Base-by-base conservation (phyloP, 208 protist species). In the Trypanosoma cruzi region DNA sequence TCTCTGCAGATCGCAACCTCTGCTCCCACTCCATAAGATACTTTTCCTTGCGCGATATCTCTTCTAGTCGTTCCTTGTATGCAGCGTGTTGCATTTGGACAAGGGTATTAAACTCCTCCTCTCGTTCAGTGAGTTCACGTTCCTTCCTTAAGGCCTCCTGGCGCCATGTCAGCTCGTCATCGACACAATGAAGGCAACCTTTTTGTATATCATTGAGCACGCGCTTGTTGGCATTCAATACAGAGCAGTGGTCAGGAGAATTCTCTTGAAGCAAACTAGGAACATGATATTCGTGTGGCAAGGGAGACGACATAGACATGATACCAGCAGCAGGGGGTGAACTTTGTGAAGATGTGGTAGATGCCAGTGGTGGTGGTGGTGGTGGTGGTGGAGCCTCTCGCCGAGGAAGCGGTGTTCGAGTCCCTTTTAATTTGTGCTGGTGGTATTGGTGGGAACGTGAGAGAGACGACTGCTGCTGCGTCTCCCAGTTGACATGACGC, bases 21-120 rank as follows among this genome's bases (percentile, higher is more conserved):
- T 62, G 53, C 54, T 77, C 61, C 58, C 55, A 68, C 59, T 73
- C 62, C 53, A 68, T 18, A 2, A 73, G 52, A 20, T 4, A n/a
- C 44, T 62, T 57, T 34, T 73, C 61, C 37, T 60, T 59, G 37
- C 59, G 52, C 16, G 68, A 60, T 34, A 73, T 63, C 22, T 73
- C 68, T 26, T 57, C 49, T 32, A 68, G 32, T 11, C 68, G 48
- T 42, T 68, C 56, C 13, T 50, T 54, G 65, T 64, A 71, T 22
- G 65, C 65, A 16, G 65, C 44, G 40, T 71, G 65, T n/a, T 71
- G 65, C 65, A 71, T 62, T 24, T 44, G 40, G 7, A 71, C 18
- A 40, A 71, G 65, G 18, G 65, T 24, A 24, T 56, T 4, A 46
- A 71, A 71, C 31, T 71, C 65, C 56, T 59, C 46, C 32, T 64